Conservation (phyloP, 2,329 filamentous ascomycete genomes). For the Capronia epimyces region DNA sequence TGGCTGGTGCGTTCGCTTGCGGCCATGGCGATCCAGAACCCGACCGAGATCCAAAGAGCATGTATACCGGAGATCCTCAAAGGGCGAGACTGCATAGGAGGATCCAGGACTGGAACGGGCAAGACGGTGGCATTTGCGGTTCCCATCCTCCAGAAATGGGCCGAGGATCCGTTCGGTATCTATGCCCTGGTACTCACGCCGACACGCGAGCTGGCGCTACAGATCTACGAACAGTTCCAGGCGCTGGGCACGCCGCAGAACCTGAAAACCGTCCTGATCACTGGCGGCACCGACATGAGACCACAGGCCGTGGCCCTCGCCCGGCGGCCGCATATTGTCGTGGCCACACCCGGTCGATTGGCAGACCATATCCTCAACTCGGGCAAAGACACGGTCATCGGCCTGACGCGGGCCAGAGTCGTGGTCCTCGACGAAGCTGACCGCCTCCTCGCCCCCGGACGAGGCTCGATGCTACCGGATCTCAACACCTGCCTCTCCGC, state of each 20-base stretch:
- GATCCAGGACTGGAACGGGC: constrained; percentile 88
- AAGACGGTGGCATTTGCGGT: constrained; percentile 96
- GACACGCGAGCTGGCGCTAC: constrained; percentile 84
- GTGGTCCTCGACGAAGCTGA: constrained; percentile 96
- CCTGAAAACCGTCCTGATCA: constrained; percentile 83
- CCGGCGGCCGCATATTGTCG: constrained; percentile 79
- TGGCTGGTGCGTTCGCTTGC: constrained; percentile 82
- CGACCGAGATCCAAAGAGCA: constrained; percentile 85
- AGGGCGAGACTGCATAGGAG: constrained; percentile 90
- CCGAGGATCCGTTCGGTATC: constrained; percentile 84
- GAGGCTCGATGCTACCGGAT: constrained; percentile 89
- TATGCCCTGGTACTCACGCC: constrained; percentile 86
- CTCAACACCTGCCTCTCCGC: constrained; percentile 80
- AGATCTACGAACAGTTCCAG: constrained; percentile 94
- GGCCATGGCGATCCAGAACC: constrained; percentile 74
- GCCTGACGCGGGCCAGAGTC: constrained; percentile 70
- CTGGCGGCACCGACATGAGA: constrained; percentile 88
- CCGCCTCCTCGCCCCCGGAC: constrained; percentile 67
- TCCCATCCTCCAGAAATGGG: constrained; percentile 89
- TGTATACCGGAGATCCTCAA: constrained; percentile 91
- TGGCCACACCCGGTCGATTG: constrained; percentile 86
- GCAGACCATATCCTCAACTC: constrained; percentile 91
- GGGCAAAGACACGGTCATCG: constrained; percentile 81
- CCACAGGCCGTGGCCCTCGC: constrained; percentile 79
- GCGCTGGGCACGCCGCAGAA: constrained; percentile 84